Conservation (phyloP, 2,329 filamentous ascomycete genomes). For the Periconia digitata region DNA sequence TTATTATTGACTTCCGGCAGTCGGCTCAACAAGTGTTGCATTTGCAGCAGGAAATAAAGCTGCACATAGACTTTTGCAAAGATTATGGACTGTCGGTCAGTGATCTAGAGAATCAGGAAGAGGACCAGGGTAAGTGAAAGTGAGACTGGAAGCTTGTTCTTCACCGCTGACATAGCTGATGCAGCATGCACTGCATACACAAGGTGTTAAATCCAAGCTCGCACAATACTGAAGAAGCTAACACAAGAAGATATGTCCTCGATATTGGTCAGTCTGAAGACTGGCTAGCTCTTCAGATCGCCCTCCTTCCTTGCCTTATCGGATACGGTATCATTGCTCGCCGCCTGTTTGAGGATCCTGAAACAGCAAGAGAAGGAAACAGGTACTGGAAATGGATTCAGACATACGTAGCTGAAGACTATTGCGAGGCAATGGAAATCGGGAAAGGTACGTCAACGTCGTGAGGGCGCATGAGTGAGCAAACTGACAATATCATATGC, state of each 20-base stretch:
- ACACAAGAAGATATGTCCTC: conserved; percentile 67
- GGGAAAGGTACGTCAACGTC: conserved; percentile 62
- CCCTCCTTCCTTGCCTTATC: conserved; percentile 83
- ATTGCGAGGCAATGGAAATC: conserved; percentile 68
- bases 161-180: conserved; percentile 3
- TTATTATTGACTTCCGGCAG: conserved; percentile 39
- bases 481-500: neutral
- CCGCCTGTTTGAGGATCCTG: conserved; percentile 65
- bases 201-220: conserved; percentile 26
- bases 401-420: conserved; percentile 83
- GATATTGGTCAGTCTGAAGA: conserved; percentile 87
- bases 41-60: conserved; percentile 74
- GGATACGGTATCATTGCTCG: conserved; percentile 81
- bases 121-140: conserved; percentile 65
- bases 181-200: conserved; percentile 79
- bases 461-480: conserved; percentile 4
- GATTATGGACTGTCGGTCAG: conserved; percentile 74
- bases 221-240: neutral
- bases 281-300: conserved; percentile 82
- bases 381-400: conserved; percentile 89
- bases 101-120: conserved; percentile 72
- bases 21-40: conserved; percentile 72
- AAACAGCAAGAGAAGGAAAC: conserved; percentile 65
- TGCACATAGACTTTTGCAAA: conserved; percentile 82
- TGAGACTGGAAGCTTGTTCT: neutral